These are phyloP conservation scores for Puccinia novopanici DNA, from an alignment of 1,284 basidiomycete genomes.

Conservation along the genomic window DNA sequence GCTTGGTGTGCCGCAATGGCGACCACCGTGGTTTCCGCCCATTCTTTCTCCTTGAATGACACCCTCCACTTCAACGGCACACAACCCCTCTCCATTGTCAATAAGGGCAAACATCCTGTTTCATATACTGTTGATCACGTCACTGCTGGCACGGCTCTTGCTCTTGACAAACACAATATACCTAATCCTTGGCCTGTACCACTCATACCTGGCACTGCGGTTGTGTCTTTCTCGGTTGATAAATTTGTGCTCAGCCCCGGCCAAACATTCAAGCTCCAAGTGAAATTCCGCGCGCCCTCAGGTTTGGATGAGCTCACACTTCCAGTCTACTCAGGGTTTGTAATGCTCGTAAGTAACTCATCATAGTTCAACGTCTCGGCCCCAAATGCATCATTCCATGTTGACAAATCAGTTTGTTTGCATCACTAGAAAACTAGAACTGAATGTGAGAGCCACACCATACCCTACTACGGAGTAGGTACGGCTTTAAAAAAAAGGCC, in stretches of 20 bases:
- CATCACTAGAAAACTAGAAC: too few relatives aligned
- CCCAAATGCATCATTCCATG: neutral
- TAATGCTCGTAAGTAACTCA: constrained; percentile 19
- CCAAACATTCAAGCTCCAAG: constrained; percentile 20
- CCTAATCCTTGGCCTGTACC: constrained; percentile 29
- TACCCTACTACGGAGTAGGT: constrained; percentile 46
- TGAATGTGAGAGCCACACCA: constrained; percentile 45
- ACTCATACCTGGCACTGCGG: constrained; percentile 3
- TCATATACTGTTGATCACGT: constrained; percentile 29
- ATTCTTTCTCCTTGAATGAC: constrained; percentile 49
- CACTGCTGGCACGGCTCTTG: constrained; percentile 47
- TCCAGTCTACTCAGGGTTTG: constrained; percentile 48
- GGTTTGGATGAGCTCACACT: constrained; percentile 13
- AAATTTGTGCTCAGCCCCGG: constrained; percentile 33
- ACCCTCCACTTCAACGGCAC: constrained; percentile 45
- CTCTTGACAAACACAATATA: constrained; percentile 15
- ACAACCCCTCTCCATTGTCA: constrained; percentile 30
- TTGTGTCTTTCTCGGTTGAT: constrained; percentile 33
- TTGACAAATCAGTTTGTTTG: neutral
- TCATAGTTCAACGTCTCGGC: neutral
- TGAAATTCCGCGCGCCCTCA: constrained; percentile 33
- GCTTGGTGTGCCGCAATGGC: constrained; percentile 50
- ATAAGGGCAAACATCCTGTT: constrained; percentile 33
- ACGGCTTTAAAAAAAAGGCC: constrained; percentile 32
- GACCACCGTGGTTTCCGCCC: constrained; percentile 37